Evolutionary conservation across 139 green algal genomes (phyloP).

Genomic region (Chlorella sp.): DNA sequence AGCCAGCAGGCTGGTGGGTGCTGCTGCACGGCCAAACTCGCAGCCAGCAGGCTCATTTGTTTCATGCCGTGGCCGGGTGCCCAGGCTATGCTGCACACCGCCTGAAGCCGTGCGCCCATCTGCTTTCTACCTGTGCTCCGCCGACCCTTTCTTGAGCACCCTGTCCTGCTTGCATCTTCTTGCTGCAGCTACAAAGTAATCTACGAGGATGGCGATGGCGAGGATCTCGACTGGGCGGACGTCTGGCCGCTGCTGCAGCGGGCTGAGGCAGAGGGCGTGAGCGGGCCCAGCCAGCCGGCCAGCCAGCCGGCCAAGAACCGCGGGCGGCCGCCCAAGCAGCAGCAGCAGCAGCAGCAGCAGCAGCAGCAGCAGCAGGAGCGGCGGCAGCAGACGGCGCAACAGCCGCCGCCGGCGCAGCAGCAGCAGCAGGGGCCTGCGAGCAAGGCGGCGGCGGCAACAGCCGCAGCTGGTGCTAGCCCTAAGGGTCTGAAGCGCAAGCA

Average conservation of each 20-base stretch:
- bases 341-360: too few species aligned
- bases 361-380: background rate
- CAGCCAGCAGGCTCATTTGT: too few species aligned
- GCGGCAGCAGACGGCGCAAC: background rate
- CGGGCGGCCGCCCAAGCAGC: background rate
- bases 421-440: background rate
- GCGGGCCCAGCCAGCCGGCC: background rate
- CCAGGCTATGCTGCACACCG: too few species aligned
- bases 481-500: background rate
- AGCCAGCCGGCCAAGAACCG: background rate
- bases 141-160: too few species aligned
- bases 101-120: too few species aligned
- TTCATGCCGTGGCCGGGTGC: too few species aligned
- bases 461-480: background rate
- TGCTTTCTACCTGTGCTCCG: background rate
- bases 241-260: conserved; percentile 6
- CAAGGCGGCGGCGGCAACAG: background rate
- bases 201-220: conserved; percentile 37
- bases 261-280: background rate
- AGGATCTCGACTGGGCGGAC: conserved; percentile 29
- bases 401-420: background rate
- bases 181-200: conserved; percentile 3
- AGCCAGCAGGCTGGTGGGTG: too few species aligned
- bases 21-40: too few species aligned
- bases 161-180: background rate